Evolutionary conservation across 164 flowering plant genomes (phyloP).

Genomic region (Stephania japonica): DNA sequence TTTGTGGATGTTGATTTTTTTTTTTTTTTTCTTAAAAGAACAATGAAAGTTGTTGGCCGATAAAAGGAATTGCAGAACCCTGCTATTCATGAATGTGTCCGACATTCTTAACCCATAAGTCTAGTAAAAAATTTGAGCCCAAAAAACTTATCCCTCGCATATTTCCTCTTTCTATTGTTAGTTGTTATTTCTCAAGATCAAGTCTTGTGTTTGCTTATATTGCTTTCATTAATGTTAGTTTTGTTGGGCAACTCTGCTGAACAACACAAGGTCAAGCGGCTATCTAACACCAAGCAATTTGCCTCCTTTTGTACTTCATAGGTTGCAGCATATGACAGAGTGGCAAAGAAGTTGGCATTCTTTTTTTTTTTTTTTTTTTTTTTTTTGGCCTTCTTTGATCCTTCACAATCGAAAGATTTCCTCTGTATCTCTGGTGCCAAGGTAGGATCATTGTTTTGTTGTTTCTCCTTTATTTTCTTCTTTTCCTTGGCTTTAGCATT

Average conservation of each 20-base stretch:
- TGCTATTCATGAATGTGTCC: no score
- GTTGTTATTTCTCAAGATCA: background rate
- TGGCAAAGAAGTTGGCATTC: constrained; percentile 53
- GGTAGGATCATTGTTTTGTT: constrained; percentile 31
- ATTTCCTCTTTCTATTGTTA: background rate
- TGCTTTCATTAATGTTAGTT: no score
- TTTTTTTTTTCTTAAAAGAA: no score
- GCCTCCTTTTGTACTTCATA: constrained; percentile 23
- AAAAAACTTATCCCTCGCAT: background rate
- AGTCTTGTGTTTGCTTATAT: no score
- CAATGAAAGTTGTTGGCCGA: background rate
- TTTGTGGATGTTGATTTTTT: background rate
- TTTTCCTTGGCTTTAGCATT: background rate
- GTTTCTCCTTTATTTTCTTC: background rate
- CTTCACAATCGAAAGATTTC: constrained; percentile 77
- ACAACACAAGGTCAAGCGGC: no score
- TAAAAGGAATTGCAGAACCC: background rate
- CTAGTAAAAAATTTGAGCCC: background rate
- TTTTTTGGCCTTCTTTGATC: constrained; percentile 98
- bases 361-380: no score
- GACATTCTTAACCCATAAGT: background rate
- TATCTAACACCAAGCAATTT: no score
- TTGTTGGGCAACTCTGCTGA: no score
- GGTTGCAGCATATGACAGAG: constrained; percentile 93
- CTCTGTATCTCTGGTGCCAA: constrained; percentile 95